Evolutionary conservation across 371 early-diverging fungal genomes (phyloP).

Genomic region (Basidiobolus meristosporus): DNA sequence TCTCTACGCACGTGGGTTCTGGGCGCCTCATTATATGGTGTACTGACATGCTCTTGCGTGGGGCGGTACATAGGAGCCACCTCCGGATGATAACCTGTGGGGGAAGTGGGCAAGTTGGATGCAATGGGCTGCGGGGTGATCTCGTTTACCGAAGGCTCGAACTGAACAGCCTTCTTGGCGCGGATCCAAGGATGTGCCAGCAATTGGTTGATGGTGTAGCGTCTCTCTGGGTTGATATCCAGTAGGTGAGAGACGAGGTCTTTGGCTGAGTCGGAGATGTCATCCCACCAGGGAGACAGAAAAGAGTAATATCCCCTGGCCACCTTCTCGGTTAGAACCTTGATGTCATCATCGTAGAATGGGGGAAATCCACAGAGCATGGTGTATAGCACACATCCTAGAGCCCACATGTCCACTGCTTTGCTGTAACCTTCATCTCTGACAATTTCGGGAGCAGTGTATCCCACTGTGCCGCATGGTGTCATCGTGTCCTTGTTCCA

Average conservation of each 20-base stretch:
- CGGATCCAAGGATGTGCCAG: conserved; percentile 75
- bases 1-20: not conserved
- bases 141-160: conserved; percentile 4
- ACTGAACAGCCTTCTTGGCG: conserved; percentile 7
- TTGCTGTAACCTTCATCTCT: conserved; percentile 60
- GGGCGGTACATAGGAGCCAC: too few species aligned
- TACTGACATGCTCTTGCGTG: not conserved
- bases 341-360: conserved; percentile 67
- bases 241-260: conserved; percentile 68
- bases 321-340: conserved; percentile 52
- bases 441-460: conserved; percentile 83
- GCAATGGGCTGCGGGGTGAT: too few species aligned
- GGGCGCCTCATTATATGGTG: not conserved
- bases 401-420: conserved; percentile 88
- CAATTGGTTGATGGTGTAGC: conserved; percentile 70
- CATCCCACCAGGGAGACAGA: conserved; percentile 80
- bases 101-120: too few species aligned
- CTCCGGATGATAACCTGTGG: too few species aligned
- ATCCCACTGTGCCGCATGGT: conserved; percentile 82
- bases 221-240: conserved; percentile 56
- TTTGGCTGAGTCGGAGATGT: conserved; percentile 46
- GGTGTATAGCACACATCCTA: conserved; percentile 82
- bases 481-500: conserved; percentile 69
- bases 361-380: conserved; percentile 81
- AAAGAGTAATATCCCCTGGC: conserved; percentile 54